Conservation (phyloP, 306 rosid species). For the Echinosophora koreensis region DNA sequence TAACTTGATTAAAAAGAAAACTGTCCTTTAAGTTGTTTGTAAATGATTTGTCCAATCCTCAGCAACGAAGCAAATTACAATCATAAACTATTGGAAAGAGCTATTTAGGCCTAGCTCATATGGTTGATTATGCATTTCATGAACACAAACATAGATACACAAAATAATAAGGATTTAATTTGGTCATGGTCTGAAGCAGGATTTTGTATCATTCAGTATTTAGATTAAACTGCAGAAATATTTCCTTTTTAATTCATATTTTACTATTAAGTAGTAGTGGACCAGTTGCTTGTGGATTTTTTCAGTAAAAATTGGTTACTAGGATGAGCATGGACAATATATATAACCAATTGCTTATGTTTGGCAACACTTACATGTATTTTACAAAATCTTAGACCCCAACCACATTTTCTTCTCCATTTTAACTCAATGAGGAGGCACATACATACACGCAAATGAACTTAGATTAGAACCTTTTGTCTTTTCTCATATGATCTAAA, state of each 20-base stretch:
- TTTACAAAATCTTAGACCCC: no score
- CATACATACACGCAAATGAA: background rate
- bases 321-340: no score
- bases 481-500: background rate
- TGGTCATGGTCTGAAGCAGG: no score
- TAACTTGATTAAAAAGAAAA: background rate
- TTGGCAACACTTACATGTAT: no score
- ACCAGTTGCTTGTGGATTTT: no score
- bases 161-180: no score
- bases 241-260: background rate
- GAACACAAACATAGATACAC: background rate
- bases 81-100: conserved; percentile 8
- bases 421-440: no score
- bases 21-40: background rate
- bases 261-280: no score
- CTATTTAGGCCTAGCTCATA: background rate
- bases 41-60: conserved; percentile 39
- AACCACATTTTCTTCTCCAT: no score
- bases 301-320: no score
- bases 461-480: background rate
- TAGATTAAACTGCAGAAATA: background rate
- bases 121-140: conserved; percentile 62
- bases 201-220: no score
- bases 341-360: no score
- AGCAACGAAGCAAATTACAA: conserved; percentile 5